These are phyloP conservation scores for Wickerhamiella slavikovae DNA, from an alignment of 805 yeast species.

Conservation along the genomic window DNA sequence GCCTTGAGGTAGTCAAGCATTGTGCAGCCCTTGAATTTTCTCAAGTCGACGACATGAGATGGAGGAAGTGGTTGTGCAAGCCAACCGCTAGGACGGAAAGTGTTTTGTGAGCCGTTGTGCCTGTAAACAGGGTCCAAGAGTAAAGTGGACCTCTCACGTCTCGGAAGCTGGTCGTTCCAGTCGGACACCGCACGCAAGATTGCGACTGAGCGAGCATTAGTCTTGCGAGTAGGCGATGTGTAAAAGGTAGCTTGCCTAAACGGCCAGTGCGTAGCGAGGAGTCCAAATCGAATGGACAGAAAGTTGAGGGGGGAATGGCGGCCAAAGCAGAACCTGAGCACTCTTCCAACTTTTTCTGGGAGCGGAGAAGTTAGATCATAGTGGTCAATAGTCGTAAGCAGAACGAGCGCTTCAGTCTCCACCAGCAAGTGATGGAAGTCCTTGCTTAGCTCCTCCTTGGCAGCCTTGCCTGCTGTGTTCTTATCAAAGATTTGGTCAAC, in stretches of 20 bases:
- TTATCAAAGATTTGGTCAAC: conserved; percentile 5
- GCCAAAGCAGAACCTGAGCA: conserved; percentile 16
- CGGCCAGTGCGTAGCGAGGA: conserved; percentile 27
- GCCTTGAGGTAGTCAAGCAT: conserved; percentile 22
- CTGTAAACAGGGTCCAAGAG: conserved; percentile 22
- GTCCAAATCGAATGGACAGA: conserved; percentile 22
- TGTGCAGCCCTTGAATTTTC: conserved; percentile 18
- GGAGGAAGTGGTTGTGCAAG: conserved; percentile 18
- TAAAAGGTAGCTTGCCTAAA: conserved; percentile 23
- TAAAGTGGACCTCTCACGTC: conserved; percentile 17
- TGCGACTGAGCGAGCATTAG: conserved; percentile 24
- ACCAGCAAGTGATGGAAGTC: conserved; percentile 19
- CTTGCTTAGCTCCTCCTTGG: conserved; percentile 13
- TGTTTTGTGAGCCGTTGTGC: conserved; percentile 17
- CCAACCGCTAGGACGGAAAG: conserved; percentile 23
- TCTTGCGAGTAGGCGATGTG: conserved; percentile 21
- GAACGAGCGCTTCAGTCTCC: conserved; percentile 23
- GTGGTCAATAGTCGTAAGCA: conserved; percentile 20
- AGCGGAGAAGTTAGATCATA: conserved; percentile 22
- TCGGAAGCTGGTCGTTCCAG: conserved; percentile 18
- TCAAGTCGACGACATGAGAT: conserved; percentile 23
- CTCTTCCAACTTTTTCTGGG: conserved; percentile 14
- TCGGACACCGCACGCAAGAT: conserved; percentile 20
- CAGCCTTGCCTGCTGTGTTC: conserved; percentile 6
- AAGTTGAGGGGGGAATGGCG: conserved; percentile 16